A percentile compares a stretch with the other conserved stretches of the same genome.
Evolutionary conservation across 345 rosid species (phyloP).

Genomic region (Noccaea bulbosa): DNA sequence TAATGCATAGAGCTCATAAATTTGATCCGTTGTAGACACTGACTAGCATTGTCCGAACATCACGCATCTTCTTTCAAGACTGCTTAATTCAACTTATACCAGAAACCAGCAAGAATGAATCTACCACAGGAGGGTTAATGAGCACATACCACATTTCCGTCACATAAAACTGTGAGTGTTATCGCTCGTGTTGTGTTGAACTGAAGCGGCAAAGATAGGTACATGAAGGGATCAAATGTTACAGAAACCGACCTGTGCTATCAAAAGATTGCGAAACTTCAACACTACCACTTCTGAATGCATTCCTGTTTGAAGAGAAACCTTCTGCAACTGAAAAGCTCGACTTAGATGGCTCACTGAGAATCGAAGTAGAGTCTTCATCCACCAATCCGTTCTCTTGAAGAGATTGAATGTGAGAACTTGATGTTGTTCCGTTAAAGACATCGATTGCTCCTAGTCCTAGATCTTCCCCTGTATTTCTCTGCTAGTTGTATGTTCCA

Average conservation of each 20-base stretch:
- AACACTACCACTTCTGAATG: constrained; percentile 57
- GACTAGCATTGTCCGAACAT: constrained; percentile 21
- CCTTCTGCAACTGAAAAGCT: constrained; percentile 88
- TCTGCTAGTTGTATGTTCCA: constrained; percentile 12
- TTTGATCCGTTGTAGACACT: neutral
- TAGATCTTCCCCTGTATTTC: no score
- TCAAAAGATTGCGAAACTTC: constrained; percentile 67
- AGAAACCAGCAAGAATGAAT: constrained; percentile 8
- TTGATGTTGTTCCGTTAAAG: constrained; percentile 44
- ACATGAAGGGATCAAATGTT: constrained; percentile 99
- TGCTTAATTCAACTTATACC: constrained; percentile 14
- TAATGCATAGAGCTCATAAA: no score
- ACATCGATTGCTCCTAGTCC: constrained; percentile 17
- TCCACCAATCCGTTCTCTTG: constrained; percentile 68
- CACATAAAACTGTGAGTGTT: constrained; percentile 73
- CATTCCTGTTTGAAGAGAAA: constrained; percentile 70
- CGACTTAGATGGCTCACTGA: constrained; percentile 79
- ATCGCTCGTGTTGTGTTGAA: constrained; percentile 76
- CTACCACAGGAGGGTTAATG: constrained; percentile 10
- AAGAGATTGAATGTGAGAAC: constrained; percentile 55
- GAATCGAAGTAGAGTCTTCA: constrained; percentile 70
- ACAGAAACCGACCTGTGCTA: constrained; percentile 89
- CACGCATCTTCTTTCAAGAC: constrained; percentile 14
- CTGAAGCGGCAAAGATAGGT: constrained; percentile 98
- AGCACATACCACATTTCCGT: constrained; percentile 94